These are phyloP conservation scores for Cicer bijugum DNA, from an alignment of 306 rosid species.

Conservation along the genomic window DNA sequence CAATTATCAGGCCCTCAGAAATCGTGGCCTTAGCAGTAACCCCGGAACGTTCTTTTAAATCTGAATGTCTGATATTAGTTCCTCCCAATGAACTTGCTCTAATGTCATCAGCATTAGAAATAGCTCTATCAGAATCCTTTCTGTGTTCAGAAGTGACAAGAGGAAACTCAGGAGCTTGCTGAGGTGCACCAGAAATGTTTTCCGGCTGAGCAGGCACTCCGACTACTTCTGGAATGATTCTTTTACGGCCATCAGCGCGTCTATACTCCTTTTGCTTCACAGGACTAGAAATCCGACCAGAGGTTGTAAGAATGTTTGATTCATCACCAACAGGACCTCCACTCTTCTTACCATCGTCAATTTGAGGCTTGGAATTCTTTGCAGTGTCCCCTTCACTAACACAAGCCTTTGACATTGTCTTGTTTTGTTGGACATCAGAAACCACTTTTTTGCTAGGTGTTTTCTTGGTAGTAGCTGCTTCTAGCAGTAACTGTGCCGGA, in stretches of 20 bases:
- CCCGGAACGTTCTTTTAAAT: slow-evolving; percentile 74
- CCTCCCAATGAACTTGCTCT: slow-evolving; percentile 67
- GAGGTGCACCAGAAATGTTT: slow-evolving; percentile 62
- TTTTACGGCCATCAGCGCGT: slow-evolving; percentile 94
- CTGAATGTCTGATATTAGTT: slow-evolving; percentile 55
- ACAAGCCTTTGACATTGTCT: slow-evolving; percentile 57
- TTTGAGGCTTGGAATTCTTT: slow-evolving; percentile 66
- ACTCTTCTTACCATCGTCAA: slow-evolving; percentile 63
- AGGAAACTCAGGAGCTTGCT: slow-evolving; percentile 72
- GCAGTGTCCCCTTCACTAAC: slow-evolving; percentile 50
- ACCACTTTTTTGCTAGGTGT: slow-evolving; percentile 67
- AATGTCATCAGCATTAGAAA: slow-evolving; percentile 53
- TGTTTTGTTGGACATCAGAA: slow-evolving; percentile 65
- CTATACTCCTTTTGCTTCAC: slow-evolving; percentile 98
- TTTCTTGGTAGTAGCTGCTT: slow-evolving; percentile 86
- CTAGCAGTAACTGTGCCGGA: slow-evolving; percentile 93
- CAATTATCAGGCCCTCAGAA: slow-evolving; percentile 83
- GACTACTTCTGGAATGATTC: slow-evolving; percentile 98
- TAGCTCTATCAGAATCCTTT: slow-evolving; percentile 59
- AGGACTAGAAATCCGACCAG: slow-evolving; percentile 75
- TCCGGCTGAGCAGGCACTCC: slow-evolving; percentile 82
- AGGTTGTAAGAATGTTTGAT: slow-evolving; percentile 58
- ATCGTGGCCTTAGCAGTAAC: slow-evolving; percentile 84
- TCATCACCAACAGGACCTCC: slow-evolving; percentile 62
- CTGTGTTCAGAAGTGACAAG: slow-evolving; percentile 57